Evolutionary conservation across 1,139 yeast genomes (phyloP), one percentile per base, ranked within the genome.

Genomic region (Debaryomyces psychrophilus): DNA sequence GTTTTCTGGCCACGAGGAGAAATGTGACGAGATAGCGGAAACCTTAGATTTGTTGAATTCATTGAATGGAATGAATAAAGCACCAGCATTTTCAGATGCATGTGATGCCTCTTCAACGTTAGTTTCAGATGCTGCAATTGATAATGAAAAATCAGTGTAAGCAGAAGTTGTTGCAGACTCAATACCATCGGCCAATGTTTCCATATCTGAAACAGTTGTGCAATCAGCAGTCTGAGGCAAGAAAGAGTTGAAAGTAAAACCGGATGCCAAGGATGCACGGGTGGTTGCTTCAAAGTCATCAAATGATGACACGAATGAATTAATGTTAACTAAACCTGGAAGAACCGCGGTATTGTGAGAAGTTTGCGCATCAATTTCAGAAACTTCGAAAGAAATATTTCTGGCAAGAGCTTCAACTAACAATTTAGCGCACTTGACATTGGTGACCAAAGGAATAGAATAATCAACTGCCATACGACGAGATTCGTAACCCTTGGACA

Each of bases 381-480:
- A 67, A 44, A 89, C 90, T 27, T 86, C 89, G 59, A 90, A 73
- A 14, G 79, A 57, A 55, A 84, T 76, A 59, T 77, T 73, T 73
- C 96, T 79, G 18, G 96, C 80, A 58, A 95, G 72, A 14, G 99
- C 99, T 73, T 93, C 98, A 57, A 93, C 86, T 70, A 95, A 79
- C 58, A 95, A 78, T 73, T 95, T 95, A 54, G 99, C 99, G 76
- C 93, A 85, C 75, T 95, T 95, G 58, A 93, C 99, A 65, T 95
- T 95, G 56, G 99, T 93, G 44, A 95, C 97, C 68, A 95, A 80
- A 44, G 99, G 99, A 65, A 95, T 89, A 45, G 97, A 92, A 67
- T 89, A 95, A 71, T 95, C 99, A 56, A 95, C 98, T 57, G 99
- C 99, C 98, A 95, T 88, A 79, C 99, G 95, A 80, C 99, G 95